Evolutionary conservation across 169 alveolate species (phyloP).

Genomic region (Besnoitia besnoiti): DNA sequence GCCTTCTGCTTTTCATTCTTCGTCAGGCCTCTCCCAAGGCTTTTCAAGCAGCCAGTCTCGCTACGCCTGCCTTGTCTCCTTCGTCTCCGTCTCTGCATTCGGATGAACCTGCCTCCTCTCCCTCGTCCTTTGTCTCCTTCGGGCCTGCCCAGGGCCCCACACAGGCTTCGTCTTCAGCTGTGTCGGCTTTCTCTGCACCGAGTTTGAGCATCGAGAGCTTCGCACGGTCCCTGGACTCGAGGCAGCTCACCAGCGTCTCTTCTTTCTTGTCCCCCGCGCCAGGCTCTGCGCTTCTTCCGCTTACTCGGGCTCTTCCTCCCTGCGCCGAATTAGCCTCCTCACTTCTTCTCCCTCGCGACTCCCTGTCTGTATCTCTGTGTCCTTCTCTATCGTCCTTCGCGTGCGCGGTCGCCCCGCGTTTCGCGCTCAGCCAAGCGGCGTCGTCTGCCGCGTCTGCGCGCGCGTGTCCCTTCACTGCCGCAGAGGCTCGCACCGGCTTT

Average conservation of each 20-base stretch:
- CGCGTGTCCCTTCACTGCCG: too few species aligned
- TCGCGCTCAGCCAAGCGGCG: too few species aligned
- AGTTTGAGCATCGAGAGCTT: background rate
- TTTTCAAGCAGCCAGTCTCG: slow-evolving; percentile 1
- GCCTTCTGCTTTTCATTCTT: slow-evolving; percentile 15
- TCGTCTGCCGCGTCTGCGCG: too few species aligned
- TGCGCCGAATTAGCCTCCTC: too few species aligned
- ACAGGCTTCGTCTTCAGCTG: background rate
- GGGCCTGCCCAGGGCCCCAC: background rate
- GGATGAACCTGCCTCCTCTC: background rate
- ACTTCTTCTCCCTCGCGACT: too few species aligned
- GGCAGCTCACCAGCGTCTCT: background rate
- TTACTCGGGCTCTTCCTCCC: too few species aligned
- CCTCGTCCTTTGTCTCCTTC: background rate
- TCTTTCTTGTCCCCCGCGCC: background rate
- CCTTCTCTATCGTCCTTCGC: too few species aligned
- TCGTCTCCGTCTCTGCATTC: background rate
- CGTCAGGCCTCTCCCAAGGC: slow-evolving; percentile 28
- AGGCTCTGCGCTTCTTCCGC: background rate
- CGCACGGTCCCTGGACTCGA: background rate
- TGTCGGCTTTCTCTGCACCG: background rate
- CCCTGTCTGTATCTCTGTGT: too few species aligned
- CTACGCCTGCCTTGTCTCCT: background rate
- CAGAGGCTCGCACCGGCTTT: background rate
- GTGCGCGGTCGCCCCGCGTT: too few species aligned